phyloP scores from a whole-genome alignment of 106 monocot species.

The Apostasia shenzhenica region DNA sequence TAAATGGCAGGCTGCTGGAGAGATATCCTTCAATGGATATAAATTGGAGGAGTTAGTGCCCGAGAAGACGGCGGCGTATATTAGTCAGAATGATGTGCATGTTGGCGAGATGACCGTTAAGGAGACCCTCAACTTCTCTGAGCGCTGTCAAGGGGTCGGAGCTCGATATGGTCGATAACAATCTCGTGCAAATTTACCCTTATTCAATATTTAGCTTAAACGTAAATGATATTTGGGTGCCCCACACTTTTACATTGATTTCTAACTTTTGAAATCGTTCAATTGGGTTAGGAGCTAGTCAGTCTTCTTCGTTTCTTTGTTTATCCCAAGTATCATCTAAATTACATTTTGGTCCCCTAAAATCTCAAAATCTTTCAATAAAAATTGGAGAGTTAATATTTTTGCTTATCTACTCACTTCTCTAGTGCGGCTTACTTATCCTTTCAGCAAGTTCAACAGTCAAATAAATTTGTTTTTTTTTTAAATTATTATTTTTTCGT shows the following conservation, averaged over 20 bases:
- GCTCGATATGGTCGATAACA: conserved; percentile 50
- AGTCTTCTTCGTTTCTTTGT: too few relatives aligned
- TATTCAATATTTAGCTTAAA: background rate
- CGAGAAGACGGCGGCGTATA: conserved; percentile 81
- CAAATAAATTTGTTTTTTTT: too few relatives aligned
- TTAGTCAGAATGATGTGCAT: conserved; percentile 85
- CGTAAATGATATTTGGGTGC: background rate
- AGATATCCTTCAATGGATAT: conserved; percentile 70
- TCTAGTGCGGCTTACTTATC: too few relatives aligned
- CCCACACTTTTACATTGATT: background rate
- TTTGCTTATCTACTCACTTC: too few relatives aligned
- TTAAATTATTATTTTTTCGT: too few relatives aligned
- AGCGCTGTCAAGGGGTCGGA: conserved; percentile 78
- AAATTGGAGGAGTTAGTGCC: conserved; percentile 75
- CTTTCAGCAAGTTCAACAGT: too few relatives aligned
- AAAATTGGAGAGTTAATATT: too few relatives aligned
- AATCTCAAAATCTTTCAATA: too few relatives aligned
- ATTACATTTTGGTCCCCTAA: too few relatives aligned
- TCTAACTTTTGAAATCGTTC: too few relatives aligned
- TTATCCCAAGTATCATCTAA: too few relatives aligned
- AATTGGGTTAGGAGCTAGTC: too few relatives aligned
- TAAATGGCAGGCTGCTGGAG: conserved; percentile 29
- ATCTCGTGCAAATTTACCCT: background rate
- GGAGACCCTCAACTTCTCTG: conserved; percentile 85
- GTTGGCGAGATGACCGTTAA: conserved; percentile 88